Evolutionary conservation across 768 basidiomycete genomes (phyloP), one percentile per base, ranked within the genome.

Genomic region (Clavulina sp.): DNA sequence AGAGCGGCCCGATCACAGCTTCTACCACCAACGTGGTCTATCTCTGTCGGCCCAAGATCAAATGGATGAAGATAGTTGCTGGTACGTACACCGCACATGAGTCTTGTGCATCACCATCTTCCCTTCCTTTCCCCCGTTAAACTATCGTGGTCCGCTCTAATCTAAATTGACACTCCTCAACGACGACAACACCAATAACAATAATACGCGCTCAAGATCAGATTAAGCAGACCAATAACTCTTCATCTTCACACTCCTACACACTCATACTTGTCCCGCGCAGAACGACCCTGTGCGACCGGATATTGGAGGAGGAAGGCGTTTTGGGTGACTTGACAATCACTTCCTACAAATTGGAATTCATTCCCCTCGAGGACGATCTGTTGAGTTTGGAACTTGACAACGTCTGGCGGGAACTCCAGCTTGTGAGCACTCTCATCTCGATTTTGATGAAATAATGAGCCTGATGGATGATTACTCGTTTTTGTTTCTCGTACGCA

Each of bases 271-370:
- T 95, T 41, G 85, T 91, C 0, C 95, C 95, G 5, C 73, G 92
- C 36, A 70, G 76, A 33, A 97, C 95, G 2, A 83, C 82, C 4
- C 72, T 97, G 5, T 86, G 92, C 49, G 76, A 78, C 31, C 76
- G 80, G 52, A 80, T 91, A 56, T 68, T 99, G 41, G 91, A 96
- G 60, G 92, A 97, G 62, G 84, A 95, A 60, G 95, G 93, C n/a
- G 92, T 99, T 0, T 73, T 92, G 16, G 95, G 95, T n/a, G 92
- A 96, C 60, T 72, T 99, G 41, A 80, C 76, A 5, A 76, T 97
- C 29, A 77, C 78, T 19, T 76, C 86, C 28, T 93, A 88, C 65
- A 86, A 87, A 63, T 73, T 99, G 23, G 89, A 92, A 59, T 86
- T 96, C 59, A 88, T 97, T 56, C 89, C 92, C 16, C 60, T 97